phyloP scores from a whole-genome alignment of 179 eudicot species.

The Dionaea muscipula region DNA sequence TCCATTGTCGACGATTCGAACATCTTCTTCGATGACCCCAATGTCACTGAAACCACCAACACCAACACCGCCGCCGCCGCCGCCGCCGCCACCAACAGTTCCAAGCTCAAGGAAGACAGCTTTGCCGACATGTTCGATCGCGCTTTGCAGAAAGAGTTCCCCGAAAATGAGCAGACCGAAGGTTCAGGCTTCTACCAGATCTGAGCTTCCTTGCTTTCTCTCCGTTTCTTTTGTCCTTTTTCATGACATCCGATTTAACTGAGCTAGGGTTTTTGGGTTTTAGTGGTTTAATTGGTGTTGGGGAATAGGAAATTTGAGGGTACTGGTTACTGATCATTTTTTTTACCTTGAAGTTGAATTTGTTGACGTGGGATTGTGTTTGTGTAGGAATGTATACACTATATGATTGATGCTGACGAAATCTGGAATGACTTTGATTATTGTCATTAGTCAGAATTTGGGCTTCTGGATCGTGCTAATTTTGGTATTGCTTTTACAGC shows the following conservation, averaged over 20 bases:
- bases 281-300: background rate
- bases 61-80: too few species aligned
- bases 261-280: constrained; percentile 4
- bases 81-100: constrained; percentile 9
- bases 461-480: background rate
- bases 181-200: constrained; percentile 35
- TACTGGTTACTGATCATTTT: too few species aligned
- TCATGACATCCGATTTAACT: background rate
- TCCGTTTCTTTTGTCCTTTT: background rate
- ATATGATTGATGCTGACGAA: background rate
- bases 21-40: constrained; percentile 1
- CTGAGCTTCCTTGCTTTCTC: constrained; percentile 12
- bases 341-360: background rate
- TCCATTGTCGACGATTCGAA: constrained; percentile 5
- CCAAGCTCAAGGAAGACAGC: constrained; percentile 37
- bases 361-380: constrained; percentile 3
- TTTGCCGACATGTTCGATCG: constrained; percentile 85
- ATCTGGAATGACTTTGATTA: constrained; percentile 4
- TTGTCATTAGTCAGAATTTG: background rate
- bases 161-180: constrained; percentile 60
- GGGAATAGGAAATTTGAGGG: too few species aligned
- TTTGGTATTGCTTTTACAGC: constrained; percentile 30
- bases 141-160: constrained; percentile 79
- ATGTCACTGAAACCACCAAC: constrained; percentile 21
- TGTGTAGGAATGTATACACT: background rate